Percentiles rank a stretch among this genome's conserved stretches.
Evolutionary conservation across 2,329 filamentous ascomycete species (phyloP).

Genomic region (Microsporum canis): DNA sequence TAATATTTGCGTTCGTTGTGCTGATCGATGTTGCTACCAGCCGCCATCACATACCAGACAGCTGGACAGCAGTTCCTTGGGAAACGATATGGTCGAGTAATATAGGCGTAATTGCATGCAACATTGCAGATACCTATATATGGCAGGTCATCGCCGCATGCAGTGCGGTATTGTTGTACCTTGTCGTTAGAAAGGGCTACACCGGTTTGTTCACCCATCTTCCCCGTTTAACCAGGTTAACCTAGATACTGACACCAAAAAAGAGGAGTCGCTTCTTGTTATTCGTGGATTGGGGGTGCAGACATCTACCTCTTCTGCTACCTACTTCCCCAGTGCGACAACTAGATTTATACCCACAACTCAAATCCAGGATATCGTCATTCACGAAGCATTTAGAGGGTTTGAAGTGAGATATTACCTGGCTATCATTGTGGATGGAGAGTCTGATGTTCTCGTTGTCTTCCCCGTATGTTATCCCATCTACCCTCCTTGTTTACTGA

Average conservation of each 20-base stretch:
- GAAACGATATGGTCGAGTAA: constrained; percentile 25
- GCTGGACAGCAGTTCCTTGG: constrained; percentile 23
- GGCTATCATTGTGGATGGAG: constrained; percentile 77
- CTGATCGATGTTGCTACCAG: constrained; percentile 27
- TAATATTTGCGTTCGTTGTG: constrained; percentile 34
- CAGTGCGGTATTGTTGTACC: constrained; percentile 32
- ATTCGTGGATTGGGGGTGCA: constrained; percentile 84
- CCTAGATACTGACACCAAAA: constrained; percentile 20
- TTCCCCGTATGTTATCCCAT: constrained; percentile 53
- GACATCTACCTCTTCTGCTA: constrained; percentile 59
- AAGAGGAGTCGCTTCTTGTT: constrained; percentile 74
- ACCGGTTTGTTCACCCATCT: constrained; percentile 33
- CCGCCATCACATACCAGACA: constrained; percentile 21
- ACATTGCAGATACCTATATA: constrained; percentile 28
- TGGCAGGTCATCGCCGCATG: constrained; percentile 34
- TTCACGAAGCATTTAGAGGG: constrained; percentile 88
- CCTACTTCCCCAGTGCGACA: constrained; percentile 51
- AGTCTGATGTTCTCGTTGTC: constrained; percentile 83
- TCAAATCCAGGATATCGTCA: constrained; percentile 82
- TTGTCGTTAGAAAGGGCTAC: constrained; percentile 40
- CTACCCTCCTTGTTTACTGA: background rate
- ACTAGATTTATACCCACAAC: constrained; percentile 82
- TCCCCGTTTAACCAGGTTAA: constrained; percentile 12
- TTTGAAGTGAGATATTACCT: constrained; percentile 88
- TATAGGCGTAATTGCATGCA: constrained; percentile 24